Conservation (phyloP, 768 basidiomycete species). For the Leccinum rimulosum region DNA sequence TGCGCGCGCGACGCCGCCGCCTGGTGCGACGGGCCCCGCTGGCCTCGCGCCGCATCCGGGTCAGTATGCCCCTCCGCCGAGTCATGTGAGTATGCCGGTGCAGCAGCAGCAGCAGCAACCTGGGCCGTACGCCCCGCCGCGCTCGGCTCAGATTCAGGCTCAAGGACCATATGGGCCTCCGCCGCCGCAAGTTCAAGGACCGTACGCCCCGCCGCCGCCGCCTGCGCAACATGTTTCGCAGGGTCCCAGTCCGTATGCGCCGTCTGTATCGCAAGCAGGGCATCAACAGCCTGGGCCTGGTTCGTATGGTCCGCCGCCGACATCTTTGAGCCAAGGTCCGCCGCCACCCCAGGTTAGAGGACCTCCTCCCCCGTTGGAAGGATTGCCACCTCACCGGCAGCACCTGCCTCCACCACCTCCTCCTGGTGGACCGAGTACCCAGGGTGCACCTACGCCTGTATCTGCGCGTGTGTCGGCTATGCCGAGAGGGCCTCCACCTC, state of each 20-base stretch:
- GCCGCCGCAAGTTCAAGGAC: conserved; percentile 17
- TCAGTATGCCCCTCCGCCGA: conserved; percentile 23
- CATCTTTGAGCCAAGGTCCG: conserved; percentile 23
- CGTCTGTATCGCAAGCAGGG: conserved; percentile 12
- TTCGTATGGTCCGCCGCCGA: conserved; percentile 32
- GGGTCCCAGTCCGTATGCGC: conserved; percentile 17
- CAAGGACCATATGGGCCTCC: conserved; percentile 26
- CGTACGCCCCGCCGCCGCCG: conserved; percentile 16
- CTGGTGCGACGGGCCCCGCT: conserved; percentile 27
- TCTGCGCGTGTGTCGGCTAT: conserved; percentile 32
- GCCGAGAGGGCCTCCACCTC: conserved; percentile 40
- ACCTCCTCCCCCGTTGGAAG: conserved; percentile 28
- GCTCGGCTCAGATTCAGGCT: conserved; percentile 13
- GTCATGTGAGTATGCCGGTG: conserved; percentile 12
- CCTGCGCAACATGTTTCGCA: conserved; percentile 7
- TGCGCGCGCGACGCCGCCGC: conserved; percentile 42
- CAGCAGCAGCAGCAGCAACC: conserved; percentile 23
- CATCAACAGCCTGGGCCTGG: conserved; percentile 11
- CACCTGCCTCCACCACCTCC: conserved; percentile 27
- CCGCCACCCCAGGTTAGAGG: conserved; percentile 30
- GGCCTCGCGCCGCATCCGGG: conserved; percentile 30
- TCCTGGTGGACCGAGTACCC: conserved; percentile 25
- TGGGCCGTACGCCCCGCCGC: conserved; percentile 24
- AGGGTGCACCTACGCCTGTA: conserved; percentile 19
- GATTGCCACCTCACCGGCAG: conserved; percentile 25